These are phyloP conservation scores for Pholiota conissans DNA, from an alignment of 768 basidiomycete genomes.

Conservation along the genomic window DNA sequence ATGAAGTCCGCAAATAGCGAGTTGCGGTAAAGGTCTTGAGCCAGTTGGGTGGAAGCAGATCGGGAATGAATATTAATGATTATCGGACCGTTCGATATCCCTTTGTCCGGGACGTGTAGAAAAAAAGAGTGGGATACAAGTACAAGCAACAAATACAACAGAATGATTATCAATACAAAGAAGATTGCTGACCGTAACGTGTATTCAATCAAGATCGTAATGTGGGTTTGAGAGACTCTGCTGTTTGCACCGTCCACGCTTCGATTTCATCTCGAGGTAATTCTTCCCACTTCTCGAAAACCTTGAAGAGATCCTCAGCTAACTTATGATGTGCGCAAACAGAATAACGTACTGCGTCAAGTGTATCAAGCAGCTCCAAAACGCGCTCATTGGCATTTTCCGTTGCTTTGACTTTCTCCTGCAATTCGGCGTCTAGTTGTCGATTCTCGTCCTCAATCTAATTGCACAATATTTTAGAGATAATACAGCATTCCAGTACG, in stretches of 20 bases:
- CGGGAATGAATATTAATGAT: no score
- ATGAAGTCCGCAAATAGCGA: no score
- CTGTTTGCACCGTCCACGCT: conserved; percentile 52
- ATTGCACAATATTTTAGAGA: background rate
- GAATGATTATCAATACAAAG: background rate
- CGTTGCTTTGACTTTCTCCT: conserved; percentile 46
- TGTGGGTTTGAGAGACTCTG: conserved; percentile 35
- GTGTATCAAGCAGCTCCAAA: conserved; percentile 46
- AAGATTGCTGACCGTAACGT: background rate
- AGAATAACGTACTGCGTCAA: conserved; percentile 48
- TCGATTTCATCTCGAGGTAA: conserved; percentile 68
- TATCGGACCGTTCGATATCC: no score
- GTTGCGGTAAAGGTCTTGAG: no score
- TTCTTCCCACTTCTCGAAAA: conserved; percentile 49
- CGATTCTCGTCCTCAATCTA: conserved; percentile 63
- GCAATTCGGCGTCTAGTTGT: conserved; percentile 44
- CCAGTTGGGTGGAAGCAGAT: no score
- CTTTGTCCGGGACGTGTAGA: no score
- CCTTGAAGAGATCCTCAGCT: conserved; percentile 30
- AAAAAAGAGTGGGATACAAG: background rate
- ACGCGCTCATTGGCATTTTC: conserved; percentile 46
- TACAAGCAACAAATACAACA: background rate
- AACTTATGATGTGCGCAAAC: background rate
- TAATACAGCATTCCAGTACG: background rate
- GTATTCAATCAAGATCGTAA: conserved; percentile 23